A percentile compares a stretch with the other conserved stretches of the same genome.
These are phyloP conservation scores for Pythium myriotylum DNA, from an alignment of 352 stramenopile genomes.

Conservation along the genomic window DNA sequence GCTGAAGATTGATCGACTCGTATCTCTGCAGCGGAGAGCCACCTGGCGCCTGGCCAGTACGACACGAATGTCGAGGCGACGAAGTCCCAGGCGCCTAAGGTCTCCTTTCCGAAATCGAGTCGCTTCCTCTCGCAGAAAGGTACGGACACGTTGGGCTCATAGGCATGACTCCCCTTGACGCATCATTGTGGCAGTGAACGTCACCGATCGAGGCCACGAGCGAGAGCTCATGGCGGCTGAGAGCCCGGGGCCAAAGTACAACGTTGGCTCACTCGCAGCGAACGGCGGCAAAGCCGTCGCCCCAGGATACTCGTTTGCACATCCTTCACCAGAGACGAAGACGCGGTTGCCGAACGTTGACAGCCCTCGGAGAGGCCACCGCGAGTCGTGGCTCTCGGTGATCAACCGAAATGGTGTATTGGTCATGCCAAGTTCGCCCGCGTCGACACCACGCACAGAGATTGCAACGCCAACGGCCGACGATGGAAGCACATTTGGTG, in stretches of 20 bases:
- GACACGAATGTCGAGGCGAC: conserved; percentile 68
- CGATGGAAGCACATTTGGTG: conserved; percentile 14
- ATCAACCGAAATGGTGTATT: conserved; percentile 86
- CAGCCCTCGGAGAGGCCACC: conserved; percentile 55
- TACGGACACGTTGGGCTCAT: conserved; percentile 7
- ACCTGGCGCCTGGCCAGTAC: conserved; percentile 69
- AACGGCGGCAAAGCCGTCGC: conserved; percentile 58
- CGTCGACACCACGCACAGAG: conserved; percentile 15
- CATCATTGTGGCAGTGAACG: conserved; percentile 46
- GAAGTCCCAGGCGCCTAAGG: conserved; percentile 60
- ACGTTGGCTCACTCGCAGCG: conserved; percentile 54
- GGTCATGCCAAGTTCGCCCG: conserved; percentile 61
- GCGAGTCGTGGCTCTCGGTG: conserved; percentile 79
- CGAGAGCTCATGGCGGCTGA: conserved; percentile 75
- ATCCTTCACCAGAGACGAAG: conserved; percentile 50
- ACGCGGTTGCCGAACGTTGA: conserved; percentile 58
- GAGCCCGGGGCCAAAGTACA: conserved; percentile 86
- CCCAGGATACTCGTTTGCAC: conserved; percentile 69
- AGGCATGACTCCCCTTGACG: background rate
- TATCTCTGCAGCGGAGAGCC: conserved; percentile 41
- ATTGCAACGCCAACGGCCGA: conserved; percentile 10
- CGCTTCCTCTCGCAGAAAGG: conserved; percentile 86
- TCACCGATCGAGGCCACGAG: conserved; percentile 64
- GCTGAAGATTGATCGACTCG: background rate
- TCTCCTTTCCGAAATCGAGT: conserved; percentile 78